Evolutionary conservation across 2,329 filamentous ascomycete genomes (phyloP), one percentile per base, ranked within the genome.

Genomic region (Ophiocordyceps robertsii): DNA sequence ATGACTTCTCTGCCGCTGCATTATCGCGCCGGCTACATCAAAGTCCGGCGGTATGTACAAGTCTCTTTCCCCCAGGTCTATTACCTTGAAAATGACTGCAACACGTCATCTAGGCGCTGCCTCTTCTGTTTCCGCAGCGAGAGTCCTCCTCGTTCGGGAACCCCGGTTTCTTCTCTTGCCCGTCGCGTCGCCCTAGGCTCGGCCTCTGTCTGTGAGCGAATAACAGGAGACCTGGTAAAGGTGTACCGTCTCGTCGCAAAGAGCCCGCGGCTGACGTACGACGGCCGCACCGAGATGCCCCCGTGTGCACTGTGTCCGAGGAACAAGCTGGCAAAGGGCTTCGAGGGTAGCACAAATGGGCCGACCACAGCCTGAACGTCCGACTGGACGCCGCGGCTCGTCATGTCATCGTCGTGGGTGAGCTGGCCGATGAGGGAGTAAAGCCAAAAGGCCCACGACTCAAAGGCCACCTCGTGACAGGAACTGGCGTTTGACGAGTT

Each of bases 391-490:
- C 51, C 55, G 0, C 44, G 43, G 10, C 43, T 40, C 14, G 47
- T 46, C 17, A 67, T 46, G 46, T 67, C 64, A 3, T 44, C 40
- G 42, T 67, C 62, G 8, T 52, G 44, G 16, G 51, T 54, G 5
- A 66, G 49, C 38, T 67, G 62, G 2, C 63, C 64, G 10, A 66
- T 54, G 39, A 66, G 55, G 6, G 61, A 56, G 46, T 63, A 64
- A 4, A 66, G 49, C 62, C 64, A 67, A 39, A 67, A 66, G 1
- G 58, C 61, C 61, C 62, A 66, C 2, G 56, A 46, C 44, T 66
- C 63, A 31, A 64, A 66, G 2, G 59, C 53, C 4, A 57, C 51
- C 1, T 52, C 55, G 32, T 63, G 59, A 29, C 63, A 64, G 6
- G 53, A 55, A 13, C 52, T 46, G 14, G 50, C 49, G n/a, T 58